These are phyloP conservation scores for Holtermannia corniformis DNA, from an alignment of 768 basidiomycete genomes.

Conservation along the genomic window DNA sequence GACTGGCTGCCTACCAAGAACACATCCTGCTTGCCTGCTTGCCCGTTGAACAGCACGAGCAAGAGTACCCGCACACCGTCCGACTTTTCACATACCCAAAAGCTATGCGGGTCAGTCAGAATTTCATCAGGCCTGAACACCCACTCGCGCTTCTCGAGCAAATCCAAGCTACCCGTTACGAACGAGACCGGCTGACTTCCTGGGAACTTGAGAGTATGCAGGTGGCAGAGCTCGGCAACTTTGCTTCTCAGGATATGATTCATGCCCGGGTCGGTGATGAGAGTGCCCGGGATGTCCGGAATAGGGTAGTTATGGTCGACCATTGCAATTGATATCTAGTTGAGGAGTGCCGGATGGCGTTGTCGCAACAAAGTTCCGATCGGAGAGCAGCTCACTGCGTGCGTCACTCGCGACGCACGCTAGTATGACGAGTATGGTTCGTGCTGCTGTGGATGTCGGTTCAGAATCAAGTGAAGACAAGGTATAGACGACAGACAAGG, in stretches of 20 bases:
- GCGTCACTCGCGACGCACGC: too few relatives aligned
- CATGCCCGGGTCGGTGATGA: conserved; percentile 18
- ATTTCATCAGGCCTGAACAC: conserved; percentile 16
- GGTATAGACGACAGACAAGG: too few relatives aligned
- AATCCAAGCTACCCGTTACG: conserved; percentile 55
- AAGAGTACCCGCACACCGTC: conserved; percentile 88
- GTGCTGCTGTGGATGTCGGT: too few relatives aligned
- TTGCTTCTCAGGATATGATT: conserved; percentile 15
- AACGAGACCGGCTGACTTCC: conserved; percentile 96
- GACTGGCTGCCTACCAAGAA: conserved; percentile 57
- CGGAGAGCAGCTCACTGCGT: too few relatives aligned
- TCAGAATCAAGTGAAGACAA: too few relatives aligned
- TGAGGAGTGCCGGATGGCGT: too few relatives aligned
- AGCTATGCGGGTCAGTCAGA: conserved; percentile 50
- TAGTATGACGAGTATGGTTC: too few relatives aligned
- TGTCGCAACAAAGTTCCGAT: too few relatives aligned
- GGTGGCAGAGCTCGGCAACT: conserved; percentile 23
- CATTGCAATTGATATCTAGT: too few relatives aligned
- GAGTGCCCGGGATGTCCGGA: conserved; percentile 31
- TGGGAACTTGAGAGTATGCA: conserved; percentile 52
- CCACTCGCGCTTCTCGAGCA: conserved; percentile 76
- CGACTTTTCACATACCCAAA: conserved; percentile 99
- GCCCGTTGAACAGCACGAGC: conserved; percentile 57
- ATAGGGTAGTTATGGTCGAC: too few relatives aligned
- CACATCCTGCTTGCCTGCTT: conserved; percentile 47